phyloP scores from a whole-genome alignment of 768 basidiomycete genomes.

The Leucocoprinus leucothites region DNA sequence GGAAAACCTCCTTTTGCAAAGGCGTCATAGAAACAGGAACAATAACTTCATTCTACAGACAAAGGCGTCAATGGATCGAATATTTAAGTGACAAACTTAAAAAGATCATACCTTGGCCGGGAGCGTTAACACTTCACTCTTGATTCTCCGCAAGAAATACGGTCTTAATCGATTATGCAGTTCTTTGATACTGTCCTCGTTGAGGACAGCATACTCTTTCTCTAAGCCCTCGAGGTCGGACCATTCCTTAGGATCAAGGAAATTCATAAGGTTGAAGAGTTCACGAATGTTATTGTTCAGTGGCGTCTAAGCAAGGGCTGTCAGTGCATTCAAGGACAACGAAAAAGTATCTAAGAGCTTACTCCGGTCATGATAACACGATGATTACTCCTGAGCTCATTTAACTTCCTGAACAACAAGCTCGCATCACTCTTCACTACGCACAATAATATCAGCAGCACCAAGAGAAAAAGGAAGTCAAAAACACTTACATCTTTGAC shows the following conservation, averaged over 20 bases:
- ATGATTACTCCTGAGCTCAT: conserved; percentile 74
- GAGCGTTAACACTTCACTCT: conserved; percentile 89
- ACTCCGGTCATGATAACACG: conserved; percentile 90
- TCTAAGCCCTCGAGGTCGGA: conserved; percentile 70
- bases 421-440: conserved; percentile 84
- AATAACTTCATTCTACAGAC: conserved; percentile 77
- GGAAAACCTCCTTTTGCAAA: conserved; percentile 85
- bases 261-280: conserved; percentile 96
- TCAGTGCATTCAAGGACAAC: conserved; percentile 2
- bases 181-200: conserved; percentile 75
- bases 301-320: conserved; percentile 58
- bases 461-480: neutral
- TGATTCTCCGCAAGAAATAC: conserved; percentile 91
- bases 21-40: conserved; percentile 87
- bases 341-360: conserved; percentile 21
- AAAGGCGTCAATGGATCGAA: neutral
- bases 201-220: conserved; percentile 72
- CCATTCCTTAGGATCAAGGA: conserved; percentile 81
- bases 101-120: conserved; percentile 71
- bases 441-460: conserved; percentile 5
- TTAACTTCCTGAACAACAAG: conserved; percentile 78
- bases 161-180: conserved; percentile 79
- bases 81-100: neutral
- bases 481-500: conserved; percentile 69
- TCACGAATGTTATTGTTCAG: conserved; percentile 97